A percentile compares a stretch with the other conserved stretches of the same genome.
Evolutionary conservation across 148 eudicot genomes (phyloP).

Genomic region (Chenopodium quinoa): DNA sequence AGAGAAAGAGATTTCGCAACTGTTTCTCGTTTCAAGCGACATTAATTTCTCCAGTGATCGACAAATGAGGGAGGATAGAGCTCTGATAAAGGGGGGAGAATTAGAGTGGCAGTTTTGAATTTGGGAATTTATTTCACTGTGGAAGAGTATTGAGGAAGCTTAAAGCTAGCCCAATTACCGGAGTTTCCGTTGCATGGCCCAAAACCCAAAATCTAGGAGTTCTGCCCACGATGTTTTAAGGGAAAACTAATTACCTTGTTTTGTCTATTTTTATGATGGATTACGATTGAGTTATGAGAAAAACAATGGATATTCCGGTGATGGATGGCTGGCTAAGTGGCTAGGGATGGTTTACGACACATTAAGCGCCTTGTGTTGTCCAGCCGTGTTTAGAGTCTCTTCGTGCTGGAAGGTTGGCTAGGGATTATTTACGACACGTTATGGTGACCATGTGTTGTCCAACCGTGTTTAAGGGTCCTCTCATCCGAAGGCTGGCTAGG

Average conservation of each 20-base stretch:
- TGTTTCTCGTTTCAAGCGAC: background rate
- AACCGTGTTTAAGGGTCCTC: too few species aligned
- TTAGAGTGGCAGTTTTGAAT: constrained; percentile 1
- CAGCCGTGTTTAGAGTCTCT: too few species aligned
- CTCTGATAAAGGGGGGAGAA: background rate
- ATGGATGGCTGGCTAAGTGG: too few species aligned
- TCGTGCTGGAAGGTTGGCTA: too few species aligned
- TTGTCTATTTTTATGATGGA: background rate
- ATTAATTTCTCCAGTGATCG: background rate
- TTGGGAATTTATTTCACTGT: background rate
- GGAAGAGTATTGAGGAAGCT: background rate
- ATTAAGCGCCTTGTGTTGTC: too few species aligned
- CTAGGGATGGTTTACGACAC: too few species aligned
- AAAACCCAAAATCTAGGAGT: background rate
- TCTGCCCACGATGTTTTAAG: background rate
- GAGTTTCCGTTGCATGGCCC: background rate
- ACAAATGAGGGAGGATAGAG: background rate
- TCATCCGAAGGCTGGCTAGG: too few species aligned
- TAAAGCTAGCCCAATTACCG: background rate
- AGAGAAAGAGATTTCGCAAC: constrained; percentile 1
- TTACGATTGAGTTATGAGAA: background rate
- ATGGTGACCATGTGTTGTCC: too few species aligned
- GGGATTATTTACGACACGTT: too few species aligned
- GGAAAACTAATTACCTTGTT: too few species aligned
- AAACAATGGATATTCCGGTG: too few species aligned